Base-by-base conservation (phyloP, 306 rosid species). In the Begonia peltatifolia region DNA sequence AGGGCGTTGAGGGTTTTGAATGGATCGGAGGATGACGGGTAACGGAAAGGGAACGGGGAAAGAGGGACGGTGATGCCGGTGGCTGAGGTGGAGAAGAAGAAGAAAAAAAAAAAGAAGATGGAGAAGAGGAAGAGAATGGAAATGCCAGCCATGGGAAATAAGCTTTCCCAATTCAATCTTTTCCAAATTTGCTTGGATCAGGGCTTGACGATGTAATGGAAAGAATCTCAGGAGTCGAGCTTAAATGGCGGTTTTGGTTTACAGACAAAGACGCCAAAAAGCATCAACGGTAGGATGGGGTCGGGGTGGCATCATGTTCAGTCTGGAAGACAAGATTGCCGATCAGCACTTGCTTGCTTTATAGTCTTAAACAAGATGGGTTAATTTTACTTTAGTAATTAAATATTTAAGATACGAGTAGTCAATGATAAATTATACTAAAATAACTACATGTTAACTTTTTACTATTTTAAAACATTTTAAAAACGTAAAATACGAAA, bases 31-130 rank as follows among this genome's bases (percentile, higher is more conserved):
- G 73, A 65, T 5, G 59, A 52, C 30, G 59, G 69, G 38, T 53
- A 63, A 47, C 14, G 48, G 14, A 8, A 44, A 44, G 71, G 53
- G 5, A 71, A 9, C 10, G 75, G 81, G 11, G 75, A 69, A 20
- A 84, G 75, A 0, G 84, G 62, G 8, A 84, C 59, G 18, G 73
- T 72, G 11, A 75, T 68, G 61, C 77, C 54, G 66, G 18, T 30
- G 47, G 14, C 14, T 30, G 38, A 30, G 6, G 44, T 53, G 52
- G 20, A 15, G 61, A 64, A 46, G 67, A 64, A 9, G 41, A 66
- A 15, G 46, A n/a, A 10, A 14, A 66, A 15, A 42, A n/a, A 10
- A 14, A n/a, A 10, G 14, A 44, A 1, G 48, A 71, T 13, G 58
- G 50, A 47, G 63, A 76, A 55, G 11, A 46, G 42, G 22, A 41